These are phyloP conservation scores for Adenanthera pavonina DNA, from an alignment of 306 rosid species.

Conservation along the genomic window DNA sequence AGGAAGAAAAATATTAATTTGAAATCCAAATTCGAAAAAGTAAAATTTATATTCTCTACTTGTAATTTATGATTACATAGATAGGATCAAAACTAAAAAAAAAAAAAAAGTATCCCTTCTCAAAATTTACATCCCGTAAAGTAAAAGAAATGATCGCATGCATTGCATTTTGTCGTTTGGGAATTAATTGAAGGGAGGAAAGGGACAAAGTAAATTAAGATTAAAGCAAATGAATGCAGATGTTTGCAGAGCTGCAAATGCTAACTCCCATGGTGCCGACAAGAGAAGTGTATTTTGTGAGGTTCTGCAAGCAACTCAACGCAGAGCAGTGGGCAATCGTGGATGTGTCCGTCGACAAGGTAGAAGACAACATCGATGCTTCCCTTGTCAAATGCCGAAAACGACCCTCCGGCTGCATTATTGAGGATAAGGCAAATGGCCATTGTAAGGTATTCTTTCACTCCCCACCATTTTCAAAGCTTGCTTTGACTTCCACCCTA, in stretches of 20 bases:
- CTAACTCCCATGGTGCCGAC: slow-evolving; percentile 93
- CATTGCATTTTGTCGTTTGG: too few species aligned
- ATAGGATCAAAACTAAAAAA: too few species aligned
- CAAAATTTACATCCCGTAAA: too few species aligned
- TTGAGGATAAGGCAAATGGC: slow-evolving; percentile 89
- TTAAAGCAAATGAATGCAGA: slow-evolving; percentile 47
- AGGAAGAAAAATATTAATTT: too few species aligned
- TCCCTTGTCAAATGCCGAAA: slow-evolving; percentile 86
- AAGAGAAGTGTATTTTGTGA: slow-evolving; percentile 89
- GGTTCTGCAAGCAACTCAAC: slow-evolving; percentile 79
- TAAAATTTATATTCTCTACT: too few species aligned
- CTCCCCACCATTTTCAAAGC: not conserved
- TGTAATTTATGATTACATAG: too few species aligned
- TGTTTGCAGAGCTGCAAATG: slow-evolving; percentile 97
- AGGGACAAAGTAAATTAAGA: too few species aligned
- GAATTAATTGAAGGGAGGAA: too few species aligned
- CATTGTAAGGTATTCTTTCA: slow-evolving; percentile 80
- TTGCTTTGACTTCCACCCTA: too few species aligned
- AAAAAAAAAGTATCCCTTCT: too few species aligned
- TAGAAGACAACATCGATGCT: slow-evolving; percentile 83
- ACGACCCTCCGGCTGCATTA: slow-evolving; percentile 97
- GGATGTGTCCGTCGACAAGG: slow-evolving; percentile 88
- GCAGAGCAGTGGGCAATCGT: slow-evolving; percentile 90
- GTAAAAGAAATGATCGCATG: too few species aligned
- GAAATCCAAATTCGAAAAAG: too few species aligned